Evolutionary conservation across 1,284 basidiomycete species (phyloP).

Genomic region (Cystobasidiaceae sp.): DNA sequence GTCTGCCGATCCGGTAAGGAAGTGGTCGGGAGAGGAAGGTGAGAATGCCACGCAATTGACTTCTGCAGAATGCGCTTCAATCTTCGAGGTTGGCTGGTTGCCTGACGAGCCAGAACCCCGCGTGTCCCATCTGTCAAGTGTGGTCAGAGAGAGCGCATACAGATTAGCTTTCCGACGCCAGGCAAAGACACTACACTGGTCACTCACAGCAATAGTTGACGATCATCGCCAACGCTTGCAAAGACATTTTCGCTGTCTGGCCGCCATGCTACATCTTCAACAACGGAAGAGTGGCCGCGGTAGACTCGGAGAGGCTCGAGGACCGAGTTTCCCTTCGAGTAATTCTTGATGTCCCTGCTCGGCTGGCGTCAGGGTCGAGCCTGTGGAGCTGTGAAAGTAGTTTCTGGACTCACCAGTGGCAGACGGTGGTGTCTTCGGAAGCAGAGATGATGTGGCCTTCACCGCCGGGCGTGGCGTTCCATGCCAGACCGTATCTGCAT

Average conservation of each 20-base stretch:
- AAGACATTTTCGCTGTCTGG: conserved; percentile 75
- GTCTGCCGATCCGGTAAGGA: conserved; percentile 90
- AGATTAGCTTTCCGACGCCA: neutral
- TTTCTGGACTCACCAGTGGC: conserved; percentile 70
- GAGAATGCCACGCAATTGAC: conserved; percentile 88
- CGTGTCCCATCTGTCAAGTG: conserved; percentile 78
- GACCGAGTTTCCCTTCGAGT: conserved; percentile 70
- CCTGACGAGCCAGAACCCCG: conserved; percentile 55
- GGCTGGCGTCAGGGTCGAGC: neutral
- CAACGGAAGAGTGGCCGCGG: conserved; percentile 79
- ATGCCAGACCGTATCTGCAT: conserved; percentile 79
- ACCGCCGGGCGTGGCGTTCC: conserved; percentile 67
- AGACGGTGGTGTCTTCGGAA: conserved; percentile 93
- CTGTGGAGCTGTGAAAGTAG: neutral
- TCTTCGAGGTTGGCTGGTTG: conserved; percentile 62
- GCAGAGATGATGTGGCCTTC: conserved; percentile 82
- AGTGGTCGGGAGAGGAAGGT: conserved; percentile 72
- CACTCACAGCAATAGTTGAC: conserved; percentile 80
- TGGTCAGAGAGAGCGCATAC: neutral
- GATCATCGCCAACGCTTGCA: conserved; percentile 95
- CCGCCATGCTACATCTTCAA: conserved; percentile 99
- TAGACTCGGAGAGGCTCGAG: conserved; percentile 78
- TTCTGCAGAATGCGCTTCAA: conserved; percentile 84
- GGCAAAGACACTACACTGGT: conserved; percentile 2
- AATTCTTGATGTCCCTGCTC: conserved; percentile 81